A percentile compares a stretch with the other conserved stretches of the same genome.
Evolutionary conservation across 257 asterid genomes (phyloP).

Genomic region (Ehretia macrophylla): DNA sequence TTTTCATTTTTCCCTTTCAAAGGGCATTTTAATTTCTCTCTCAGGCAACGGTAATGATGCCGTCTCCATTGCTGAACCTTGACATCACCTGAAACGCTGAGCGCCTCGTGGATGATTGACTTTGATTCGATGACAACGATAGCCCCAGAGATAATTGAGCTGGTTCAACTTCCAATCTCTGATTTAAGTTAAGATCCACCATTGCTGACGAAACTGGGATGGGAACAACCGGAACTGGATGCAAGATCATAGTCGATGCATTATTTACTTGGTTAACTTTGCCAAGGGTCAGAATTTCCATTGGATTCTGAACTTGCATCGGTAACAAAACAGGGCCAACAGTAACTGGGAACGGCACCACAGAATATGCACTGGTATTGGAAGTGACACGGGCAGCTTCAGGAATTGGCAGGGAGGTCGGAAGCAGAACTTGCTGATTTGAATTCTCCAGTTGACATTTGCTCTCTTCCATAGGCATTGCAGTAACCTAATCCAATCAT

Average conservation of each 20-base stretch:
- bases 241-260: slow-evolving; percentile 29
- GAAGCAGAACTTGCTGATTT: slow-evolving; percentile 17
- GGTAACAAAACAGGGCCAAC: slow-evolving; percentile 43
- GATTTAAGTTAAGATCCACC: slow-evolving; percentile 43
- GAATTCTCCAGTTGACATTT: slow-evolving; percentile 29
- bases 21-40: too few relatives aligned
- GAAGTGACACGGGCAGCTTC: slow-evolving; percentile 17
- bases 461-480: slow-evolving; percentile 41
- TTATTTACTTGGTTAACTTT: slow-evolving; percentile 23
- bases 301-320: slow-evolving; percentile 41
- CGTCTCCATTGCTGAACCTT: slow-evolving; percentile 45
- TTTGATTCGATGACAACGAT: slow-evolving; percentile 50
- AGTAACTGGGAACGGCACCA: slow-evolving; percentile 37
- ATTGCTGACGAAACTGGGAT: slow-evolving; percentile 29
- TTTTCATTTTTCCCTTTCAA: too few relatives aligned
- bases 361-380: slow-evolving; percentile 35
- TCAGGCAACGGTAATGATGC: slow-evolving; percentile 43
- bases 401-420: slow-evolving; percentile 17
- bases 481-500: slow-evolving; percentile 45
- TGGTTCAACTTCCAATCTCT: slow-evolving; percentile 32
- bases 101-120: slow-evolving; percentile 38
- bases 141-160: slow-evolving; percentile 52
- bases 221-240: slow-evolving; percentile 25
- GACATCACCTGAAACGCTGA: slow-evolving; percentile 28
- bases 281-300: slow-evolving; percentile 15